Evolutionary conservation across 768 basidiomycete species (phyloP), one percentile per base, ranked within the genome.

Genomic region (Phylloporus sp.): DNA sequence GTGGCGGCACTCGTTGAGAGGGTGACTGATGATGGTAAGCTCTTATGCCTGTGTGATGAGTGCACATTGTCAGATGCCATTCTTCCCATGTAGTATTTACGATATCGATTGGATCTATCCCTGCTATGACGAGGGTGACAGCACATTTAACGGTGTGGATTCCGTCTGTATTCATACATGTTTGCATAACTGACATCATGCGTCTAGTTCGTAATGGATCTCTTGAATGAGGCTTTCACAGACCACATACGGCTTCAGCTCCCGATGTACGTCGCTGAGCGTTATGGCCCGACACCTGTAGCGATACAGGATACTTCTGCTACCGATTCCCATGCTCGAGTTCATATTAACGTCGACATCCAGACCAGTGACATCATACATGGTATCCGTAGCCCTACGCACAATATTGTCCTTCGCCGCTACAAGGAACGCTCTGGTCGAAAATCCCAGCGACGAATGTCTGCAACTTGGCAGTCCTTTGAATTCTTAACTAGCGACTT

Each of bases 81-180:
- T 11, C 29, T 35, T 6, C 10, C 24, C 12, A 10, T 40, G 0
- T 40, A 84, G 82, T 80, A 47, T 82, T 83, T 59, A 79, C 75
- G 0, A 79, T 84, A 32, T 83, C 82, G 4, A 58, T 84, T 5
- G 82, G 82, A 10, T 75, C 77, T 0, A 73, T 84, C 45, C 77
- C 78, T 27, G 67, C 76, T 0, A 53, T 56, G 2, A 56, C 72
- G 36, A 74, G 62, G 1, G 73, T 82, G 4, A 67, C 64, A 23
- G 71, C 73, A 0, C 66, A 63, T 29, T 23, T 82, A 29, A 75
- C 74, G 39, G 81, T 82, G 57, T 47, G 75, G 59, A 43, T 34
- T 20, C 9, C 3, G 12, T 34, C 18, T 1, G 10, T 50, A 3
- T n/a, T 26, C 5, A 1, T 39, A 22, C 22, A n/a, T 28, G 18